Conservation (phyloP, 1,139 yeast genomes). For the Magnusiomyces tetraspermus region DNA sequence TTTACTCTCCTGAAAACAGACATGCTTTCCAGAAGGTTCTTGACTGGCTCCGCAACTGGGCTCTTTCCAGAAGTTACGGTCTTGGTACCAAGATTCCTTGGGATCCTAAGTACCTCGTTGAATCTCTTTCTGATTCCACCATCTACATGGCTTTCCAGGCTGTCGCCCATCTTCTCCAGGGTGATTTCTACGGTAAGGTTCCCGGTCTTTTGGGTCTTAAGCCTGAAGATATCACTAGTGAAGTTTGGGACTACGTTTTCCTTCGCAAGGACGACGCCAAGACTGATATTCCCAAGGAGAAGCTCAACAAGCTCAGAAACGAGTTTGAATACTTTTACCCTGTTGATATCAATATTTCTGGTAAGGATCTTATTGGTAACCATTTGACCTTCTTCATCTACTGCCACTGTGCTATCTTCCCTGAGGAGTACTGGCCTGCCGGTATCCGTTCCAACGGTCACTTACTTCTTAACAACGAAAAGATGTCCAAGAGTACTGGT, state of each 20-base stretch:
- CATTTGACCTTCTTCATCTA: conserved; percentile 94
- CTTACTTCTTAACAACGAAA: conserved; percentile 85
- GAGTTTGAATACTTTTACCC: conserved; percentile 96
- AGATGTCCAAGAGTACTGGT: conserved; percentile 98
- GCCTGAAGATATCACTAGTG: conserved; percentile 85
- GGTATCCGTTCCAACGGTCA: conserved; percentile 96
- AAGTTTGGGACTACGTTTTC: conserved; percentile 87
- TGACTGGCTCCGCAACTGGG: conserved; percentile 98
- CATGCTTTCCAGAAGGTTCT: conserved; percentile 91
- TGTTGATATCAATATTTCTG: conserved; percentile 81
- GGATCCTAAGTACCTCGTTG: conserved; percentile 91
- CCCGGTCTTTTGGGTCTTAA: conserved; percentile 64
- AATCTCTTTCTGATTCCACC: conserved; percentile 93
- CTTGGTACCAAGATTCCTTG: conserved; percentile 94
- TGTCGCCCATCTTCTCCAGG: conserved; percentile 73
- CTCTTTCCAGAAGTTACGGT: conserved; percentile 93
- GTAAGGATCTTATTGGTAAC: conserved; percentile 95
- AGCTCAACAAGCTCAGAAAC: conserved; percentile 69
- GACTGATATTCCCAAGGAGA: conserved; percentile 51
- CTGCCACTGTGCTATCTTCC: conserved; percentile 87
- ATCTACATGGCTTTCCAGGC: conserved; percentile 95
- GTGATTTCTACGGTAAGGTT: conserved; percentile 73
- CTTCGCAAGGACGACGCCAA: conserved; percentile 56
- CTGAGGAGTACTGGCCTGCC: conserved; percentile 81
- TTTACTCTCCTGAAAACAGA: conserved; percentile 75